Percentiles rank a stretch among this genome's conserved stretches.
Conservation (phyloP, 441 rosid species). For the Breynia disticha region DNA sequence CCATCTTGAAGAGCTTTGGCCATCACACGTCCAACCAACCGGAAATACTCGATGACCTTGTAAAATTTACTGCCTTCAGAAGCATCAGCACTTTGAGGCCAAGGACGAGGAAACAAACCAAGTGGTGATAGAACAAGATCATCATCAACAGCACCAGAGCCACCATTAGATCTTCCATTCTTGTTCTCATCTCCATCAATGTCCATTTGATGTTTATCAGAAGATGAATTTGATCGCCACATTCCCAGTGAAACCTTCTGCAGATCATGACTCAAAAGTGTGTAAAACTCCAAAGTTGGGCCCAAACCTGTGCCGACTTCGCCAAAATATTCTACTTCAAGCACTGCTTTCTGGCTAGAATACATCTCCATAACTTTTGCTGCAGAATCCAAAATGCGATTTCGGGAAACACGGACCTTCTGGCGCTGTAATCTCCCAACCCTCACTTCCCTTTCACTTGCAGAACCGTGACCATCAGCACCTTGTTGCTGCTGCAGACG, state of each 20-base stretch:
- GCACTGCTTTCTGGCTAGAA: slow-evolving; percentile 97
- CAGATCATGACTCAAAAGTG: slow-evolving; percentile 90
- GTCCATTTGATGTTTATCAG: slow-evolving; percentile 42
- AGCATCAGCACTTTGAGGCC: slow-evolving; percentile 64
- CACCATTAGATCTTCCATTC: slow-evolving; percentile 29
- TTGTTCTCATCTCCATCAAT: slow-evolving; percentile 47
- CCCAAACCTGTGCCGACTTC: slow-evolving; percentile 99
- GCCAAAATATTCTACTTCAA: slow-evolving; percentile 99
- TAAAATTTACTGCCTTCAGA: slow-evolving; percentile 69
- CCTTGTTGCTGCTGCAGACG: slow-evolving; percentile 99
- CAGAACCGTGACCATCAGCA: slow-evolving; percentile 86
- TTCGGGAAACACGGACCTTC: slow-evolving; percentile 98
- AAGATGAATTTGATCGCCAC: slow-evolving; percentile 78
- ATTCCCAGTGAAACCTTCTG: slow-evolving; percentile 82
- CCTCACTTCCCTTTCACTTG: slow-evolving; percentile 85
- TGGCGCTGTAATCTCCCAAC: slow-evolving; percentile 97
- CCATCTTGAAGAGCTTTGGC: slow-evolving; percentile 99
- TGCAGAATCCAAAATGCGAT: slow-evolving; percentile 97
- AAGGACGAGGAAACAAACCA: slow-evolving; percentile 93
- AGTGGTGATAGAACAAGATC: slow-evolving; percentile 69
- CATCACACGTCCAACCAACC: slow-evolving; percentile 92
- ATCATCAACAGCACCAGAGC: slow-evolving; percentile 22
- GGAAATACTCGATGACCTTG: slow-evolving; percentile 79
- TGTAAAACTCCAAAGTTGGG: slow-evolving; percentile 97
- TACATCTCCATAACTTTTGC: slow-evolving; percentile 99